Conservation (phyloP, 495 filamentous ascomycete species). For the Copromyces sp. region DNA sequence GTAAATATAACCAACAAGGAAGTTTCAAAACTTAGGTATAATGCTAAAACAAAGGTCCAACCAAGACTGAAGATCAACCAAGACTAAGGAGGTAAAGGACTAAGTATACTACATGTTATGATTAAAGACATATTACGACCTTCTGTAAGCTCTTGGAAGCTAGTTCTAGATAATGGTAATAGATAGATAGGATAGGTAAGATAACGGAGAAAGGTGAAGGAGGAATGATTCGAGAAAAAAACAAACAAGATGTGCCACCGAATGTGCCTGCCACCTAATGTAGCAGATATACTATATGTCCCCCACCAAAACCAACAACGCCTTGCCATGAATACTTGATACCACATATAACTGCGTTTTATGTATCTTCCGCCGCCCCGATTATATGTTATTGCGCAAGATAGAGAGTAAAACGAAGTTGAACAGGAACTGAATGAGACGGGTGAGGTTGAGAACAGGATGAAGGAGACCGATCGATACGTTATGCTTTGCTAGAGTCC, state of each 20-base stretch:
- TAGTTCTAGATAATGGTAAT: background rate
- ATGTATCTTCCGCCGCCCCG: background rate
- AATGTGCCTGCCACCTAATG: background rate
- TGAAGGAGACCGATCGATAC: too few species aligned
- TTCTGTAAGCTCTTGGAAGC: background rate
- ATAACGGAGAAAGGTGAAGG: too few species aligned
- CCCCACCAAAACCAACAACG: background rate
- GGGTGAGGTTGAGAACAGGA: background rate
- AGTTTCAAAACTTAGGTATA: background rate
- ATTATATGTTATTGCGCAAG: background rate
- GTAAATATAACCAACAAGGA: background rate
- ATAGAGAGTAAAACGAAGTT: background rate
- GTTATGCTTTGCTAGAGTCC: background rate
- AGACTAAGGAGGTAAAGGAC: too few species aligned
- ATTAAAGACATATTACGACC: background rate
- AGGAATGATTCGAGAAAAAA: background rate
- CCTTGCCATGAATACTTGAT: background rate
- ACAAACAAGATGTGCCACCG: background rate
- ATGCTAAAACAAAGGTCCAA: too few species aligned
- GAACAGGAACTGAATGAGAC: background rate
- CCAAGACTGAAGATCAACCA: too few species aligned
- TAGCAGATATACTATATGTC: background rate
- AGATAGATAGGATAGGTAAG: too few species aligned
- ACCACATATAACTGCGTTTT: background rate
- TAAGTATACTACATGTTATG: background rate